These are phyloP conservation scores for Exophiala dermatitidis DNA, from an alignment of 2,329 filamentous ascomycete genomes.

Conservation along the genomic window DNA sequence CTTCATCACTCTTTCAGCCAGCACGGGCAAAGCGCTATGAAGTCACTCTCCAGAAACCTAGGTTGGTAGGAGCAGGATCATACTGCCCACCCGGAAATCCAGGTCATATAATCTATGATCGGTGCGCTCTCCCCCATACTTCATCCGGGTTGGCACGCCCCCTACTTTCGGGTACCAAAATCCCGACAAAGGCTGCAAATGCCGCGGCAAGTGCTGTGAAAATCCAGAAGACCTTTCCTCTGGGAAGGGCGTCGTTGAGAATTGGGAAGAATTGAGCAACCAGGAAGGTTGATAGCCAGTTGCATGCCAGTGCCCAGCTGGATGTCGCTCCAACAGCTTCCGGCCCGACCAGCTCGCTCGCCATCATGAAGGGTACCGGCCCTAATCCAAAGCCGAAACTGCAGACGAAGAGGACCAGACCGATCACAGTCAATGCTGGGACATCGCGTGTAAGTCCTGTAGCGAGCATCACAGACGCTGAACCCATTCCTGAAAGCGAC, in stretches of 20 bases:
- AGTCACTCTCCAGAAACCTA: neutral
- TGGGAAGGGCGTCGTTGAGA: slow-evolving; percentile 65
- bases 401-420: slow-evolving; percentile 76
- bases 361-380: slow-evolving; percentile 88
- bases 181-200: slow-evolving; percentile 63
- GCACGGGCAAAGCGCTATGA: neutral
- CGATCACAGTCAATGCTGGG: slow-evolving; percentile 68
- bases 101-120: neutral
- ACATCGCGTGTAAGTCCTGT: slow-evolving; percentile 67
- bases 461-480: slow-evolving; percentile 67
- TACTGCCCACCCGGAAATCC: neutral
- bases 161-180: slow-evolving; percentile 76
- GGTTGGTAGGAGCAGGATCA: neutral
- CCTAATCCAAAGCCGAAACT: slow-evolving; percentile 87
- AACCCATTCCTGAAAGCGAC: slow-evolving; percentile 78
- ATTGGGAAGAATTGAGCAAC: slow-evolving; percentile 95
- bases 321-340: slow-evolving; percentile 89
- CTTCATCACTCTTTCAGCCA: neutral
- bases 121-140: slow-evolving; percentile 64
- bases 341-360: slow-evolving; percentile 79
- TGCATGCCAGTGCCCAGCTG: slow-evolving; percentile 76
- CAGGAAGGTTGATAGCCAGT: slow-evolving; percentile 83
- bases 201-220: slow-evolving; percentile 68
- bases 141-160: slow-evolving; percentile 77
- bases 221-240: slow-evolving; percentile 84